Conservation (phyloP, 495 filamentous ascomycete genomes). For the Immersiella caudata region DNA sequence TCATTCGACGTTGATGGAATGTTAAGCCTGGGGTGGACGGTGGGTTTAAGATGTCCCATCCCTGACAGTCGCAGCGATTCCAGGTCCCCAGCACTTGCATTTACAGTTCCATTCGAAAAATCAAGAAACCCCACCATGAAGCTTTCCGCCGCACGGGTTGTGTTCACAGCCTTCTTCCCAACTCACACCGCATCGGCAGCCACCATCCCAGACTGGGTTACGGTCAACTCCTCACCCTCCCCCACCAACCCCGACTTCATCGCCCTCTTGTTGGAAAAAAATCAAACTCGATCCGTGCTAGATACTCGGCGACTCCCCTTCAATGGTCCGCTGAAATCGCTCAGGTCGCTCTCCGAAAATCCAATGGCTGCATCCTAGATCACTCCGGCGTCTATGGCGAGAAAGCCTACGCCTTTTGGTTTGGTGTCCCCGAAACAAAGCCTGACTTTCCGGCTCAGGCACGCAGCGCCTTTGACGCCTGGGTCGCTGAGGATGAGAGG, state of each 20-base stretch:
- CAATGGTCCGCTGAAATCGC: constrained; percentile 27
- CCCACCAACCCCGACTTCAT: constrained; percentile 26
- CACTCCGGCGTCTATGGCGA: constrained; percentile 31
- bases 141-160: background rate
- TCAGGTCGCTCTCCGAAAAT: constrained; percentile 19
- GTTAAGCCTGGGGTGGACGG: background rate
- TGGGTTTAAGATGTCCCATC: background rate
- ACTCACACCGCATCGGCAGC: constrained; percentile 1
- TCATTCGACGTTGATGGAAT: background rate
- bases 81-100: too few species aligned
- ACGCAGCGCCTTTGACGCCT: constrained; percentile 21
- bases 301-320: constrained; percentile 14
- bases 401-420: constrained; percentile 30
- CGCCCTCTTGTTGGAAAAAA: constrained; percentile 13
- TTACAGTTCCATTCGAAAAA: too few species aligned
- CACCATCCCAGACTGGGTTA: constrained; percentile 3
- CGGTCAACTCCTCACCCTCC: constrained; percentile 20
- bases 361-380: constrained; percentile 28
- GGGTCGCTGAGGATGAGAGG: constrained; percentile 22
- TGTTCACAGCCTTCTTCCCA: background rate
- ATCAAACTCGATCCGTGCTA: constrained; percentile 25
- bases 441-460: constrained; percentile 22
- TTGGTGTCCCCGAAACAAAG: background rate
- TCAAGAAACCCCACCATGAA: background rate
- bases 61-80: too few species aligned